Conservation (phyloP, 352 stramenopile species). For the Thalassiosira mediterranea region DNA sequence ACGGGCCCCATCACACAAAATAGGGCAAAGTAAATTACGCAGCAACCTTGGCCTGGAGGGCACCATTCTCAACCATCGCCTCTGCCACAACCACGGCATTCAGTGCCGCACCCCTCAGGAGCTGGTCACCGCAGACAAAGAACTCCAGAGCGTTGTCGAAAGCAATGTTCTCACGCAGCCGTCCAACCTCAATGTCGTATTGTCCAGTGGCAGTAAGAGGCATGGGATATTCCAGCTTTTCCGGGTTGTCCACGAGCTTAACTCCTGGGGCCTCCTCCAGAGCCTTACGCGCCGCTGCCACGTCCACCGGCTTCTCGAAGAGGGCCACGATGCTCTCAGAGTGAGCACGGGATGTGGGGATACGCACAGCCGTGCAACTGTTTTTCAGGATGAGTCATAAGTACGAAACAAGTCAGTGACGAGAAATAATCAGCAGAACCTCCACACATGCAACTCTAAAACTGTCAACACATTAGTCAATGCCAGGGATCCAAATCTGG, state of each 20-base stretch:
- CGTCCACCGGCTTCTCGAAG: conserved; percentile 89
- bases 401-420: no score
- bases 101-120: conserved; percentile 94
- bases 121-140: conserved; percentile 96
- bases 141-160: conserved; percentile 97
- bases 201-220: conserved; percentile 95
- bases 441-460: no score
- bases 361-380: conserved; percentile 93
- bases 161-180: conserved; percentile 91
- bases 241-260: conserved; percentile 90
- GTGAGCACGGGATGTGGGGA: conserved; percentile 96
- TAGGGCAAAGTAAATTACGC: no score
- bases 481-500: no score
- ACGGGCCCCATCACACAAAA: no score
- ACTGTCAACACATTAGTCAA: no score
- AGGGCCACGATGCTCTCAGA: conserved; percentile 96
- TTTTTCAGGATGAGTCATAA: no score
- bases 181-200: conserved; percentile 97
- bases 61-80: conserved; percentile 80
- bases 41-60: conserved; percentile 45
- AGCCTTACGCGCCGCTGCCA: conserved; percentile 87
- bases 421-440: no score
- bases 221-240: conserved; percentile 92
- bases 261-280: conserved; percentile 90
- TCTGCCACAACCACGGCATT: conserved; percentile 98